A percentile compares a stretch with the other conserved stretches of the same genome.
phyloP scores from a whole-genome alignment of 2,329 filamentous ascomycete genomes.

The Cryphonectria carpinicola region DNA sequence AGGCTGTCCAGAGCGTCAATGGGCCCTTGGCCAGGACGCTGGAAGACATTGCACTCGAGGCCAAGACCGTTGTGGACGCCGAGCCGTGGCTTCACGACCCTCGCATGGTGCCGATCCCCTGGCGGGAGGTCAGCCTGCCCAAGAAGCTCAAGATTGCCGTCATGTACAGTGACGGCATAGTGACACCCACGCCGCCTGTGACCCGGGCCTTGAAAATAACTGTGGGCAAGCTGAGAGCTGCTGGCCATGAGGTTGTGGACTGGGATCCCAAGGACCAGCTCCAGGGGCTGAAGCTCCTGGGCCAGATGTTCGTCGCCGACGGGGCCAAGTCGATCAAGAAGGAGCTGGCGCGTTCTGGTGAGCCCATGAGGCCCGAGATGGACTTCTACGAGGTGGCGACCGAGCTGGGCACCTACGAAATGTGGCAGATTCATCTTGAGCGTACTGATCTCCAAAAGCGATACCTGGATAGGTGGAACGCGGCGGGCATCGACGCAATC shows the following conservation, averaged over 20 bases:
- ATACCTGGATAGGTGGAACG: constrained; percentile 45
- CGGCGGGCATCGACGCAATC: constrained; percentile 62
- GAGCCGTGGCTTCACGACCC: constrained; percentile 62
- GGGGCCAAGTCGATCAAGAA: constrained; percentile 47
- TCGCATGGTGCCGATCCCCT: constrained; percentile 62
- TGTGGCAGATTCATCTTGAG: constrained; percentile 54
- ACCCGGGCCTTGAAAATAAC: constrained; percentile 56
- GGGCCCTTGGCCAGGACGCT: constrained; percentile 64
- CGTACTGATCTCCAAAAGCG: constrained; percentile 49
- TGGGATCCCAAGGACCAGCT: constrained; percentile 51
- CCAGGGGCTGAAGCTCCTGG: constrained; percentile 43
- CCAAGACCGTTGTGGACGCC: constrained; percentile 52
- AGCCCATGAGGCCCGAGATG: constrained; percentile 48
- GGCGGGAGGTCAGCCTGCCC: constrained; percentile 46
- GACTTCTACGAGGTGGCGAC: constrained; percentile 36
- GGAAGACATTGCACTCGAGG: constrained; percentile 59
- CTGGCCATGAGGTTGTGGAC: constrained; percentile 57
- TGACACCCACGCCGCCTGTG: constrained; percentile 68
- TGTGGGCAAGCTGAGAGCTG: constrained; percentile 45
- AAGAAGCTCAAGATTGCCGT: constrained; percentile 59
- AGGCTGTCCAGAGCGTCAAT: constrained; percentile 66
- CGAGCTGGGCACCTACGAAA: constrained; percentile 47
- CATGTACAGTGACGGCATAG: constrained; percentile 67
- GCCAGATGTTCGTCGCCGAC: constrained; percentile 53
- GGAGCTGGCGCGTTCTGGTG: constrained; percentile 46